Evolutionary conservation across 2,329 filamentous ascomycete species (phyloP).

Genomic region (Elsinoe australis): DNA sequence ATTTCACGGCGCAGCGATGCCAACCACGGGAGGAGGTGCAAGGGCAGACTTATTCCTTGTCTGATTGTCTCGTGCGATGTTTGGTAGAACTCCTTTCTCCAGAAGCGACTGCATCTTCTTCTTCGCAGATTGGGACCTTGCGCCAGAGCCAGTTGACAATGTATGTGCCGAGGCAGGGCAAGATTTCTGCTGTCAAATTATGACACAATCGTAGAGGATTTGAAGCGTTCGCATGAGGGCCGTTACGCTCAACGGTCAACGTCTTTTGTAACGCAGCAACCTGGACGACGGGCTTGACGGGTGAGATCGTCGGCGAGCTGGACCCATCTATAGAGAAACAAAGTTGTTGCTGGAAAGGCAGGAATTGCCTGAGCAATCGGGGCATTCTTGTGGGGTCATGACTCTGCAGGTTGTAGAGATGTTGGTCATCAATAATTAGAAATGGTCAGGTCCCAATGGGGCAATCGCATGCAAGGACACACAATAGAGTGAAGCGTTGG

Average conservation of each 20-base stretch:
- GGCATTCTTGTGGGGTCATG: too few species aligned
- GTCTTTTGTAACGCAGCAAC: not conserved
- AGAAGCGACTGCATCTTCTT: not conserved
- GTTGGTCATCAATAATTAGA: too few species aligned
- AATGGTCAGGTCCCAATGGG: too few species aligned
- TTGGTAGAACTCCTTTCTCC: not conserved
- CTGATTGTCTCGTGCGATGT: not conserved
- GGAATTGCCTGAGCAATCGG: constrained; percentile 4
- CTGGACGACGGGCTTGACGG: not conserved
- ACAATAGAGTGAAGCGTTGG: not conserved
- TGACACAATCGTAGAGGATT: too few species aligned
- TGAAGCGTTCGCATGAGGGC: constrained; percentile 9
- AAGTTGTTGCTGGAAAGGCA: not conserved
- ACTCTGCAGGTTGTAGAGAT: not conserved
- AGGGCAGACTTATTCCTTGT: not conserved
- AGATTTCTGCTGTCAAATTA: too few species aligned
- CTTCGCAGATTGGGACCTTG: not conserved
- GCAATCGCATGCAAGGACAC: not conserved
- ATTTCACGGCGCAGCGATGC: constrained; percentile 6
- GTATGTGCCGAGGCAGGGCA: too few species aligned
- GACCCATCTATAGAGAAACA: constrained; percentile 1
- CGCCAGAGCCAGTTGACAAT: too few species aligned
- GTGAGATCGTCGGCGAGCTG: constrained; percentile 7
- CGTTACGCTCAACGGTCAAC: not conserved
- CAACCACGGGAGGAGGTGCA: constrained; percentile 3